phyloP scores from a whole-genome alignment of 225 moss, liverwort and hornwort species.

The Pseudoscleropodium purum region DNA sequence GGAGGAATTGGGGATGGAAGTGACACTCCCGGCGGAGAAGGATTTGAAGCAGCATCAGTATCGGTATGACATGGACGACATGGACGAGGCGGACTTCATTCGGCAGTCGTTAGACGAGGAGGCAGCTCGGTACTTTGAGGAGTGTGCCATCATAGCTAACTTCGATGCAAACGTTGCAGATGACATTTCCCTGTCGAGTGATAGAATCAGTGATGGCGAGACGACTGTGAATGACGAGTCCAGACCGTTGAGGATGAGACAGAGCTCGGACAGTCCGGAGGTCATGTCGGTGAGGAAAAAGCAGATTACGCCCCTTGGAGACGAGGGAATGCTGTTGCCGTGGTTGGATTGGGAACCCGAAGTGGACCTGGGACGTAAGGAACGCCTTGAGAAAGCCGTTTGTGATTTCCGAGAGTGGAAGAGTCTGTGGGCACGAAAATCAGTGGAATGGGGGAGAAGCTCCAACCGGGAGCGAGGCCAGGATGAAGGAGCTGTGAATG shows the following conservation, averaged over 20 bases:
- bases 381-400: constrained; percentile 46
- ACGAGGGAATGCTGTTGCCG: constrained; percentile 57
- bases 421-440: constrained; percentile 52
- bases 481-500: constrained; percentile 49
- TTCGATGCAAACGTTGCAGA: constrained; percentile 46
- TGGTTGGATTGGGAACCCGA: constrained; percentile 64
- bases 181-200: constrained; percentile 27
- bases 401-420: constrained; percentile 48
- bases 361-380: constrained; percentile 45
- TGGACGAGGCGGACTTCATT: constrained; percentile 45
- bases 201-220: constrained; percentile 27
- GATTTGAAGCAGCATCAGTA: constrained; percentile 18
- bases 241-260: constrained; percentile 1
- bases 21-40: constrained; percentile 1
- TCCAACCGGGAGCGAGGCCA: constrained; percentile 44
- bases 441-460: constrained; percentile 48
- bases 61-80: constrained; percentile 21
- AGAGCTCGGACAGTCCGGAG: constrained; percentile 26
- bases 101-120: constrained; percentile 53
- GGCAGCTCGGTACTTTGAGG: constrained; percentile 54
- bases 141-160: constrained; percentile 56
- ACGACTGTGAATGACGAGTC: constrained; percentile 14
- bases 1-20: constrained; percentile 5
- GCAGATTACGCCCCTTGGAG: constrained; percentile 28
- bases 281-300: constrained; percentile 1